Conservation (phyloP, 2,329 filamentous ascomycete genomes). For the Penicillium hordei region DNA sequence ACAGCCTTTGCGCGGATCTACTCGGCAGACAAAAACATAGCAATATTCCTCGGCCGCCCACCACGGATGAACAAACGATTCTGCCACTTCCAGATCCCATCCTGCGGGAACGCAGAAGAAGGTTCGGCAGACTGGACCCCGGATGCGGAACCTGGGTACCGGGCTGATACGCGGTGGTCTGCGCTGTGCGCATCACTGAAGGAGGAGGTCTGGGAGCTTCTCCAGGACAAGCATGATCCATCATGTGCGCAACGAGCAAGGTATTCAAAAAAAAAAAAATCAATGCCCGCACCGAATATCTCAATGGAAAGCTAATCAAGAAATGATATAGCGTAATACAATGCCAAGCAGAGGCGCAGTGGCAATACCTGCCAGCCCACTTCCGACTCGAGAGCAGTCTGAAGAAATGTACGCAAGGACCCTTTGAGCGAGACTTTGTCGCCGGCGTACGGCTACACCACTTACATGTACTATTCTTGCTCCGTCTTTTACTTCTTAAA, state of each 20-base stretch:
- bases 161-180: conserved; percentile 30
- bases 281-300: background rate
- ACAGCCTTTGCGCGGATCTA: conserved; percentile 45
- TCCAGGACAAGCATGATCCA: conserved; percentile 26
- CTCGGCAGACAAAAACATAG: conserved; percentile 50
- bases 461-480: conserved; percentile 29
- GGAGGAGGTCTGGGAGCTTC: conserved; percentile 29
- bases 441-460: conserved; percentile 29
- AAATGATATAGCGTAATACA: conserved; percentile 25
- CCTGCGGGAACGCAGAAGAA: conserved; percentile 7
- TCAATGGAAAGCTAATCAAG: background rate
- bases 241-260: conserved; percentile 18
- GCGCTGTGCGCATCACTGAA: conserved; percentile 29
- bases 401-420: conserved; percentile 20
- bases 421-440: conserved; percentile 30
- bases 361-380: conserved; percentile 22
- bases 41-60: conserved; percentile 51
- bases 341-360: conserved; percentile 23
- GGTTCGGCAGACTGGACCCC: conserved; percentile 14
- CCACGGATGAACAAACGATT: conserved; percentile 46
- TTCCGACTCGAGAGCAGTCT: conserved; percentile 26
- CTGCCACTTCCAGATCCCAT: conserved; percentile 39
- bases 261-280: conserved; percentile 7
- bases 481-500: conserved; percentile 24
- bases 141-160: conserved; percentile 22